These are phyloP conservation scores for Zostera marina DNA, from an alignment of 116 monocot species.

Conservation along the genomic window DNA sequence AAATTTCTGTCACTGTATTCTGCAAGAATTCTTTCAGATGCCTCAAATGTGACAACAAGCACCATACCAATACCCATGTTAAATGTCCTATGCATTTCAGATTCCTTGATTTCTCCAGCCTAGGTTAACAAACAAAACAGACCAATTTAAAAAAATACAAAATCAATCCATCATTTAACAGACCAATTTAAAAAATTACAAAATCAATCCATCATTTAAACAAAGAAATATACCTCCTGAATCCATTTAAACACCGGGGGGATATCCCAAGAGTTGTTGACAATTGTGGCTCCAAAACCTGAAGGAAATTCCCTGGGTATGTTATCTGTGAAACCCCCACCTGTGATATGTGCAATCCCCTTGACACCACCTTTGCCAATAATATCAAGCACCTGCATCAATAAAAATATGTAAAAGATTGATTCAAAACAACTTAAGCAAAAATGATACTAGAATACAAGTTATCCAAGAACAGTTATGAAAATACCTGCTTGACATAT, in stretches of 20 bases:
- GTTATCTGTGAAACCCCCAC: slow-evolving; percentile 94
- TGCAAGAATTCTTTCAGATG: slow-evolving; percentile 45
- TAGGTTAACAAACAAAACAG: slow-evolving; percentile 8
- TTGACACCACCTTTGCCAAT: slow-evolving; percentile 82
- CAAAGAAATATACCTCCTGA: slow-evolving; percentile 39
- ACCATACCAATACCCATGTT: slow-evolving; percentile 99
- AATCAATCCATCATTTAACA: neutral
- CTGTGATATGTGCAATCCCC: slow-evolving; percentile 96
- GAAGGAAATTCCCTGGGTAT: slow-evolving; percentile 80
- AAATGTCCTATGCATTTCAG: slow-evolving; percentile 91
- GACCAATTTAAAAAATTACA: neutral
- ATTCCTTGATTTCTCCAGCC: slow-evolving; percentile 75
- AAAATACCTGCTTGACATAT: slow-evolving; percentile 76
- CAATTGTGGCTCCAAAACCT: slow-evolving; percentile 75
- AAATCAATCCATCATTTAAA: neutral
- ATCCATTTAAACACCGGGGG: slow-evolving; percentile 84
- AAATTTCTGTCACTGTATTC: slow-evolving; percentile 18
- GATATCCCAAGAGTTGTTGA: slow-evolving; percentile 64
- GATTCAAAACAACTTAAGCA: too few species aligned
- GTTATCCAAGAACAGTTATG: neutral
- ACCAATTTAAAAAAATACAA: neutral
- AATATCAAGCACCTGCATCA: slow-evolving; percentile 61
- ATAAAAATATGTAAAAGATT: neutral
- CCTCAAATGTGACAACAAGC: slow-evolving; percentile 43
- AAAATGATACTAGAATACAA: neutral